Percentiles rank a stretch among this genome's conserved stretches.
These are phyloP conservation scores for Mycosarcoma mackinlayi DNA, from an alignment of 1,284 basidiomycete genomes.

Conservation along the genomic window DNA sequence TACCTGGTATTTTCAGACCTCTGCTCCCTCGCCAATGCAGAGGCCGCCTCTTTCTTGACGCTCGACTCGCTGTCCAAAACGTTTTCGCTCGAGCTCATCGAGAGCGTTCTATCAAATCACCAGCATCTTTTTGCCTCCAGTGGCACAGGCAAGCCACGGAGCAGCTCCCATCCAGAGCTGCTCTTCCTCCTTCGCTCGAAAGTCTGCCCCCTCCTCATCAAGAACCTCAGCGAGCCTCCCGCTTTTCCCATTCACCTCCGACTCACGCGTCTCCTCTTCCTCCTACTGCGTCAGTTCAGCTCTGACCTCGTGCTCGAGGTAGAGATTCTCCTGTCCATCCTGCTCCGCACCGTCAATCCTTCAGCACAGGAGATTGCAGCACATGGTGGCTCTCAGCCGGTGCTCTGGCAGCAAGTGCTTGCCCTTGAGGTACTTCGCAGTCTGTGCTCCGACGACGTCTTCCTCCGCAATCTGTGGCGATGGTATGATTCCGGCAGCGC, in stretches of 20 bases:
- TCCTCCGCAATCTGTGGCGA: constrained; percentile 61
- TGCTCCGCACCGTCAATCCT: constrained; percentile 51
- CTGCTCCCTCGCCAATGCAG: constrained; percentile 69
- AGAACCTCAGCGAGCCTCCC: constrained; percentile 77
- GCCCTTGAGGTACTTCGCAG: constrained; percentile 62
- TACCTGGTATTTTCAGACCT: constrained; percentile 74
- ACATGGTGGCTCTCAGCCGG: constrained; percentile 34
- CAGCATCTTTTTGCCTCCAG: constrained; percentile 77
- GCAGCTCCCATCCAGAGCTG: constrained; percentile 76
- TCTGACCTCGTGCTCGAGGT: constrained; percentile 72
- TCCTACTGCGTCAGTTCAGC: constrained; percentile 91
- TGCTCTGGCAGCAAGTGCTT: constrained; percentile 63
- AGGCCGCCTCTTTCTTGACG: constrained; percentile 81
- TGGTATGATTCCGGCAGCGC: constrained; percentile 53
- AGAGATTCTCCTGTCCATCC: constrained; percentile 65
- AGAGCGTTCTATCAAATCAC: constrained; percentile 95
- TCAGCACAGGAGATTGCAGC: constrained; percentile 29
- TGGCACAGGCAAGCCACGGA: neutral
- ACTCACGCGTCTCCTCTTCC: constrained; percentile 89
- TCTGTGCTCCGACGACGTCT: constrained; percentile 57
- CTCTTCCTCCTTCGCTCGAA: constrained; percentile 85
- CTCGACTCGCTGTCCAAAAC: constrained; percentile 89
- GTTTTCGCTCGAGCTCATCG: constrained; percentile 93
- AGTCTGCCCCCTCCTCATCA: constrained; percentile 88
- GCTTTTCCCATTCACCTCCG: constrained; percentile 88